Evolutionary conservation across 2,329 filamentous ascomycete genomes (phyloP).

Genomic region (Lecanicillium sp.): DNA sequence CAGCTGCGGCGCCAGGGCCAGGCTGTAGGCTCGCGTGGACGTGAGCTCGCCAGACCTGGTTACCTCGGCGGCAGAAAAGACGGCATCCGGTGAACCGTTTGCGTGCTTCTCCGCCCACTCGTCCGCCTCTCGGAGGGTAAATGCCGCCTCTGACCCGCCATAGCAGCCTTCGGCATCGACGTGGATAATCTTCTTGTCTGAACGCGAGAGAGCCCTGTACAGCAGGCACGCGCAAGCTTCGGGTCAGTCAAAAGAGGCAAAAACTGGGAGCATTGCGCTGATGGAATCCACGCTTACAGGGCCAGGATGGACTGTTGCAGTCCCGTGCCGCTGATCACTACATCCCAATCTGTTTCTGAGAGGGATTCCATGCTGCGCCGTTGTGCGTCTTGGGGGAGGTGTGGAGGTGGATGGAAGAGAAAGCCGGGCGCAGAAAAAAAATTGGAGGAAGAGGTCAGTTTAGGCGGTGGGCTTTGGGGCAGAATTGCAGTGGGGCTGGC

Average conservation of each 20-base stretch:
- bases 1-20: conserved; percentile 78
- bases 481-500: conserved; percentile 6
- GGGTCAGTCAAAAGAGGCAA: conserved; percentile 23
- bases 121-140: conserved; percentile 76
- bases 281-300: conserved; percentile 50
- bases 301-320: conserved; percentile 73
- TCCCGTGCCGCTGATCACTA: conserved; percentile 71
- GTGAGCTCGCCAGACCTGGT: conserved; percentile 40
- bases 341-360: conserved; percentile 69
- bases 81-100: conserved; percentile 13
- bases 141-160: conserved; percentile 75
- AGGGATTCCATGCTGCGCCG: conserved; percentile 59
- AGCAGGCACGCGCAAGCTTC: conserved; percentile 10
- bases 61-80: conserved; percentile 23
- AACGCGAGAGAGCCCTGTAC: conserved; percentile 82
- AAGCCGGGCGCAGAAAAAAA: conserved; percentile 13
- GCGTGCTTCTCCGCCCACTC: conserved; percentile 53
- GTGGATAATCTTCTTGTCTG: conserved; percentile 84
- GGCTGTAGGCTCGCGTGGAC: conserved; percentile 67
- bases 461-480: background rate
- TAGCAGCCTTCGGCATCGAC: conserved; percentile 85
- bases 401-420: conserved; percentile 7
- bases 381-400: conserved; percentile 5
- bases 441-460: conserved; percentile 5
- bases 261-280: conserved; percentile 11